Base-by-base conservation (phyloP, 2,329 filamentous ascomycete genomes). In the Epichloe glyceriae region DNA sequence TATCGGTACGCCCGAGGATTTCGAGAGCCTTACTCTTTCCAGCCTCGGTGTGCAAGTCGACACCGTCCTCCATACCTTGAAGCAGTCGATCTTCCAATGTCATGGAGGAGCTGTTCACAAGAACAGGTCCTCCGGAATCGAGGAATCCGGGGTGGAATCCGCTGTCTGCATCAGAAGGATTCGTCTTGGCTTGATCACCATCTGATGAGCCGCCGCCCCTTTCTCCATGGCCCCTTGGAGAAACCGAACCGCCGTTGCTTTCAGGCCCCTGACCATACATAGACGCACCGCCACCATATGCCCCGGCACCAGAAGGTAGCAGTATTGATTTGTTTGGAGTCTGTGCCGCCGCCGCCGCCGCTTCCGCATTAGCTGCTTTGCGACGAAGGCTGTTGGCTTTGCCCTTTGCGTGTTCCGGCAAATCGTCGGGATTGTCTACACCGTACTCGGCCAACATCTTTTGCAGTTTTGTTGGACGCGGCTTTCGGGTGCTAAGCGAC, bases 401-500 rank as follows among this genome's bases (percentile, higher is more conserved):
- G 4, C 86, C 81, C 56, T 87, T 83, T 54, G 90, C 78, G 57
- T 86, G 82, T 54, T 89, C 83, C 0, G 93, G 93, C 4, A 98
- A 75, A 57, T 96, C 87, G 50, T 97, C 91, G 0, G 88, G 88
- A 57, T 94, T 88, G 3, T 90, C 84, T 12, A 97, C 88, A 2
- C 89, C 90, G 54, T 93, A 81, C 60, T 93, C 85, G 2, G 82
- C 82, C 73, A 98, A 85, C 61, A 97, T 79, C 71, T 96, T 97
- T 66, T 97, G 91, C 57, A 96, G 80, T 69, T 98, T 98, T 0
- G 93, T 98, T 8, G 93, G 93, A 8, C 93, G 83, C 40, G 93
- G 93, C 67, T 98, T 98, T 52, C 93, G 80, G 4, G 93, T 98
- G 47, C 90, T 96, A 55, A 90, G 79, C 0, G 91, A 97, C 15